Evolutionary conservation across 78 protist genomes (phyloP).

Genomic region (Parvularia atlantis): DNA sequence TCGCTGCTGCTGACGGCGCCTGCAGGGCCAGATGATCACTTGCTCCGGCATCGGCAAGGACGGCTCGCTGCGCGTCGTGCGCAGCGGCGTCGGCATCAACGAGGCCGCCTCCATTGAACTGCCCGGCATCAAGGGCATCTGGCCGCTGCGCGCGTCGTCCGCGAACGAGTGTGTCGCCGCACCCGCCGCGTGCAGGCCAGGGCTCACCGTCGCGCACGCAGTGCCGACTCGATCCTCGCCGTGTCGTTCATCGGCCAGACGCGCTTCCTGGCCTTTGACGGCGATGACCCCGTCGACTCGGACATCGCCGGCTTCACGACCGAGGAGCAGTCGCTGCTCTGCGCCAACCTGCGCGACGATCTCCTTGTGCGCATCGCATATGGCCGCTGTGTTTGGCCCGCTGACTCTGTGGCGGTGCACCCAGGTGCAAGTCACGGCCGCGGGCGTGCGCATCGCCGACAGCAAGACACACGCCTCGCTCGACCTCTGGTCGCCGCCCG

Average conservation of each 20-base stretch:
- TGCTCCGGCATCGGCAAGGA: constrained; percentile 76
- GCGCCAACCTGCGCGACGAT: constrained; percentile 33
- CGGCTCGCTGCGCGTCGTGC: constrained; percentile 69
- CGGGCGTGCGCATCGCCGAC: background rate
- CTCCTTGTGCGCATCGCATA: background rate
- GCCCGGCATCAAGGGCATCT: constrained; percentile 71
- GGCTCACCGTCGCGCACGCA: too few relatives aligned
- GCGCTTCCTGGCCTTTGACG: constrained; percentile 41
- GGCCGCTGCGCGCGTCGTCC: constrained; percentile 41
- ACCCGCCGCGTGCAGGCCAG: background rate
- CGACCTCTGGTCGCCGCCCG: background rate
- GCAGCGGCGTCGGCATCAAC: constrained; percentile 83
- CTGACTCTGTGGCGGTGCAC: constrained; percentile 30
- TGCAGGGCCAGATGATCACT: constrained; percentile 64
- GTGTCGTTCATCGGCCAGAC: constrained; percentile 64
- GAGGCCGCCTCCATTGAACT: constrained; percentile 71
- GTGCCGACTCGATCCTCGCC: constrained; percentile 28
- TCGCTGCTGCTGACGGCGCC: background rate
- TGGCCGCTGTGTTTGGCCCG: constrained; percentile 6
- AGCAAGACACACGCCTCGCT: background rate
- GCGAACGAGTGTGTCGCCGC: too few relatives aligned
- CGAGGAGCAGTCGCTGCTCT: constrained; percentile 38
- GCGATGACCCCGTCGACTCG: constrained; percentile 65
- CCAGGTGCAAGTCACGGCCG: background rate
- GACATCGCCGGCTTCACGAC: constrained; percentile 49